Base-by-base conservation (phyloP, 1,284 basidiomycete genomes). In the Agroathelia rolfsii region DNA sequence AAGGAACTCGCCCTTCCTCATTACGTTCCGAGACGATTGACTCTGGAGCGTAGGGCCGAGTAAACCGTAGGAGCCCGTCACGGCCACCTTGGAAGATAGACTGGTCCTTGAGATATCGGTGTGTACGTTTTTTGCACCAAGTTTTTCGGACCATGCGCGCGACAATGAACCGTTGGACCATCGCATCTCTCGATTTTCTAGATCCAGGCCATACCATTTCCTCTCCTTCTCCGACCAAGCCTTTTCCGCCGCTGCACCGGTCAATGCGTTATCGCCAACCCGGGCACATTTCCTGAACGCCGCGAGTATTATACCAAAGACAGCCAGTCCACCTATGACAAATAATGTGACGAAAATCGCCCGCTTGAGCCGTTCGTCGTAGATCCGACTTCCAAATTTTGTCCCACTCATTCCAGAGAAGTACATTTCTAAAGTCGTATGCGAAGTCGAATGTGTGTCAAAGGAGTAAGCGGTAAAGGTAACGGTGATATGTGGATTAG, bases 371-470 rank as follows among this genome's bases (percentile, higher is more conserved):
- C n/a, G n/a, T n/a, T n/a, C n/a, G n/a, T n/a, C n/a, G n/a, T n/a
- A n/a, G n/a, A n/a, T n/a, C n/a, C n/a, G n/a, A n/a, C n/a, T n/a
- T n/a, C n/a, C n/a, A n/a, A n/a, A n/a, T n/a, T n/a, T n/a, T n/a
- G n/a, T n/a, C n/a, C n/a, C 34, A 50, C 37, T 9, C 22, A 34
- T 28, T 53, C 50, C 33, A 56, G 12, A 58, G 16, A 76, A 57
- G 19, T 66, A 62, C 28, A 86, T 56, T 1, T 62, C 53, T n/a
- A 85, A 58, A 28, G 48, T 65, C 2, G 75, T 59, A 45, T 78
- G 75, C 8, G 82, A 87, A 0, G 71, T 78, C 6, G 82, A 80
- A 45, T 78, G 78, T 3, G 77, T 83, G 16, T 64, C 38, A 28
- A 52, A 58, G 24, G 76, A 78, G 50, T 74, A 78, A 2, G 76